A percentile compares a stretch with the other conserved stretches of the same genome.
Evolutionary conservation across 805 yeast species (phyloP).

Genomic region (Naumovozyma baii): DNA sequence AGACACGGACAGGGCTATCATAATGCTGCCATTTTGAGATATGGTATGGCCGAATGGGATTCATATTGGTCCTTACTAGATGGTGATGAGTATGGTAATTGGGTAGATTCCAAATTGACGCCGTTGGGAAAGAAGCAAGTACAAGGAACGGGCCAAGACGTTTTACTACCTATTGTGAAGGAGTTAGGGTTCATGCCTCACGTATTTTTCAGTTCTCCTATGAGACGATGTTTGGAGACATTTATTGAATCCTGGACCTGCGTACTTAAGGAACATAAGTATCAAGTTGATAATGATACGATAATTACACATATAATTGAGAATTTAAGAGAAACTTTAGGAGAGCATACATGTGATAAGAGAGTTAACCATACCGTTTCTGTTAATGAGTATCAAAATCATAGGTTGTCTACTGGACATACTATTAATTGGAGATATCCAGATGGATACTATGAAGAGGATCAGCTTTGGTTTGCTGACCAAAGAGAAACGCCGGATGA

Average conservation of each 20-base stretch:
- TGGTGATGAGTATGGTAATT: conserved; percentile 46
- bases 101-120: conserved; percentile 48
- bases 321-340: conserved; percentile 50
- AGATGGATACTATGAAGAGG: conserved; percentile 42
- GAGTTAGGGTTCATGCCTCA: conserved; percentile 49
- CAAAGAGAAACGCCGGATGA: conserved; percentile 42
- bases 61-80: conserved; percentile 40
- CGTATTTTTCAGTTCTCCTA: conserved; percentile 49
- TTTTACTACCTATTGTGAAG: conserved; percentile 14
- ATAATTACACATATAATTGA: conserved; percentile 30
- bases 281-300: conserved; percentile 26
- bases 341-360: conserved; percentile 51
- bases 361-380: conserved; percentile 28
- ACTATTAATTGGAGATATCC: conserved; percentile 35
- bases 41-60: conserved; percentile 52
- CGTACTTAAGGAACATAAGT: conserved; percentile 12
- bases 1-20: conserved; percentile 69
- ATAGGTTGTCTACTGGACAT: conserved; percentile 23
- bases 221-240: conserved; percentile 55
- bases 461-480: conserved; percentile 36
- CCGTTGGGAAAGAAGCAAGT: conserved; percentile 49
- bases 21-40: conserved; percentile 43
- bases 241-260: conserved; percentile 48
- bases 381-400: conserved; percentile 14
- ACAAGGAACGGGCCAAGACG: conserved; percentile 29